phyloP scores from a whole-genome alignment of 495 filamentous ascomycete species.

The Penicillium parvum region DNA sequence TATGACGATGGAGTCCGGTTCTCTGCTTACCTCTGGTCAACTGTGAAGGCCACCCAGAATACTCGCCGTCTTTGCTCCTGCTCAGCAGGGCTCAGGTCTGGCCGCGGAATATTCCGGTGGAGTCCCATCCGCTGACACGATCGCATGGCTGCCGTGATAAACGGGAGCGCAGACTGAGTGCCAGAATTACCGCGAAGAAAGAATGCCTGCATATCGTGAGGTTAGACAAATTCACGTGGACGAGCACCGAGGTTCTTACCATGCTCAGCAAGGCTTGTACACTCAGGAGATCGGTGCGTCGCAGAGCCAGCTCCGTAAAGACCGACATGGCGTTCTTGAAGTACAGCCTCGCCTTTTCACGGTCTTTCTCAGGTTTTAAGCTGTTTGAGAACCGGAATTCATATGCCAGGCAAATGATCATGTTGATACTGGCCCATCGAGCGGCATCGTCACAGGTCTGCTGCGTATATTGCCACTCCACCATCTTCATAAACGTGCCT shows the following conservation, averaged over 20 bases:
- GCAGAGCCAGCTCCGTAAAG: conserved; percentile 82
- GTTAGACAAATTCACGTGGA: conserved; percentile 8
- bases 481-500: conserved; percentile 88
- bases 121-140: conserved; percentile 91
- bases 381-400: conserved; percentile 86
- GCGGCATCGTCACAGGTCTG: conserved; percentile 90
- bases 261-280: conserved; percentile 93
- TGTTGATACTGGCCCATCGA: conserved; percentile 95
- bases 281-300: conserved; percentile 88
- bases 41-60: conserved; percentile 94
- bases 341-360: conserved; percentile 84
- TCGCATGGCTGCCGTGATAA: conserved; percentile 87
- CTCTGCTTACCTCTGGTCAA: conserved; percentile 73
- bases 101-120: conserved; percentile 80
- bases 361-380: conserved; percentile 77
- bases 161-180: conserved; percentile 81
- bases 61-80: conserved; percentile 91
- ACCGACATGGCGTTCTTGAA: conserved; percentile 94
- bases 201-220: conserved; percentile 58
- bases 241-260: conserved; percentile 47
- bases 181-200: conserved; percentile 95
- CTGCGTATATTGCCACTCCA: conserved; percentile 87
- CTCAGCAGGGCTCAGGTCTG: conserved; percentile 76
- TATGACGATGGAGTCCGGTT: background rate
- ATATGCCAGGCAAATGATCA: conserved; percentile 84